phyloP scores from a whole-genome alignment of 202 grass and related monocot species.

The Bolboschoenoplectus hybrid region DNA sequence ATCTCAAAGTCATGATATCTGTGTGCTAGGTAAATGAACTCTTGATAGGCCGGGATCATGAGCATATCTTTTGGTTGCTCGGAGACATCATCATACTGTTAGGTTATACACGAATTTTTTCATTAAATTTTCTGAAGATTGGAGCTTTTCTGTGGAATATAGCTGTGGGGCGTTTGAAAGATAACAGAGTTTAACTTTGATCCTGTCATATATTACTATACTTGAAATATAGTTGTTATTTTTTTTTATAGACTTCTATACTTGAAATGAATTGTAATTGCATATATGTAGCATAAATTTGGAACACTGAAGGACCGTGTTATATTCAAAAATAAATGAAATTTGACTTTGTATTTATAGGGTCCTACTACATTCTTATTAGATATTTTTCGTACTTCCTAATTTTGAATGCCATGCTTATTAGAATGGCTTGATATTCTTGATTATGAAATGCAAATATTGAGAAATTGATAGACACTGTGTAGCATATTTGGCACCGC shows the following conservation, averaged over 20 bases:
- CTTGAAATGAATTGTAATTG: not conserved
- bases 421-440: slow-evolving; percentile 7
- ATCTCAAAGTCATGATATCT: not conserved
- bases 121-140: not conserved
- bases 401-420: not conserved
- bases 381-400: not conserved
- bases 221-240: slow-evolving; percentile 4
- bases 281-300: not conserved
- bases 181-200: not conserved
- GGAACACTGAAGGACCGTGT: not conserved
- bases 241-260: not conserved
- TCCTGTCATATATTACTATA: slow-evolving; percentile 25
- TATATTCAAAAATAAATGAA: slow-evolving; percentile 1
- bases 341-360: not conserved
- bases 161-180: not conserved
- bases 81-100: not conserved
- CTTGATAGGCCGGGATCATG: slow-evolving; percentile 10
- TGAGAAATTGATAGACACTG: not conserved
- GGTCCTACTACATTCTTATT: not conserved
- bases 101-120: not conserved
- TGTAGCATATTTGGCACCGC: not conserved
- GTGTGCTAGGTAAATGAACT: not conserved
- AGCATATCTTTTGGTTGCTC: not conserved
- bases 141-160: slow-evolving; percentile 9
- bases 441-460: not conserved